Evolutionary conservation across 2,329 filamentous ascomycete species (phyloP).

Genomic region (Colletotrichum sp.): DNA sequence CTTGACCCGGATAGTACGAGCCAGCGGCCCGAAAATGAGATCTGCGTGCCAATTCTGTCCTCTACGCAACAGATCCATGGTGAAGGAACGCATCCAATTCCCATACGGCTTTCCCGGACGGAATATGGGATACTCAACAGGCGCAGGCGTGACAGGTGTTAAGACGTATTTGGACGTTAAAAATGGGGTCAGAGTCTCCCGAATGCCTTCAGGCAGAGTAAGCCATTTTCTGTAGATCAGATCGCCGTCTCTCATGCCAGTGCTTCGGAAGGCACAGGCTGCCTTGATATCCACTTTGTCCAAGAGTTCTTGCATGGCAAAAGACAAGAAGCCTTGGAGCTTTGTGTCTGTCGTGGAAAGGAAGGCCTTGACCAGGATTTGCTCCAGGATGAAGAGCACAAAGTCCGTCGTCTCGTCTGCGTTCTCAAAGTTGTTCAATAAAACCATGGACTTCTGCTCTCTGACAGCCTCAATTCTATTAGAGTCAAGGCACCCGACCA

Average conservation of each 20-base stretch:
- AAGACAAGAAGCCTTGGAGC: conserved; percentile 90
- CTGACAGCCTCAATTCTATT: conserved; percentile 84
- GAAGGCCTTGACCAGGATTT: conserved; percentile 90
- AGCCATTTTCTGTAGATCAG: conserved; percentile 77
- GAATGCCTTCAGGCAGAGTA: conserved; percentile 75
- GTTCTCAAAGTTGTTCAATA: conserved; percentile 84
- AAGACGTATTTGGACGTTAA: conserved; percentile 83
- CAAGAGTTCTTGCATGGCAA: conserved; percentile 91
- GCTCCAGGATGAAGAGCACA: conserved; percentile 81
- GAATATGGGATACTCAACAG: conserved; percentile 80
- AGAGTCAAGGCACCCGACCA: conserved; percentile 90
- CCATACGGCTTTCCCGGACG: conserved; percentile 70
- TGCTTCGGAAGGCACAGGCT: conserved; percentile 49
- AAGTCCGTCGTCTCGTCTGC: conserved; percentile 84
- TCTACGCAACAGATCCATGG: conserved; percentile 81
- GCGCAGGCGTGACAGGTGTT: conserved; percentile 61
- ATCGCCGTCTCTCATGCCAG: conserved; percentile 51
- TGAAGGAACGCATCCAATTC: conserved; percentile 82
- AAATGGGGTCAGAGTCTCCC: conserved; percentile 87
- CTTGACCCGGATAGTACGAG: conserved; percentile 82
- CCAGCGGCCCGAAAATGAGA: conserved; percentile 81
- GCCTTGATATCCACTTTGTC: conserved; percentile 76
- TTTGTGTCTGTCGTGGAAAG: conserved; percentile 87
- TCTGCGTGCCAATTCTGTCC: conserved; percentile 76
- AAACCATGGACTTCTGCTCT: conserved; percentile 81